Percentiles rank a stretch among this genome's conserved stretches.
These are phyloP conservation scores for Podila epicladia DNA, from an alignment of 192 early-diverging fungal species.

Conservation along the genomic window DNA sequence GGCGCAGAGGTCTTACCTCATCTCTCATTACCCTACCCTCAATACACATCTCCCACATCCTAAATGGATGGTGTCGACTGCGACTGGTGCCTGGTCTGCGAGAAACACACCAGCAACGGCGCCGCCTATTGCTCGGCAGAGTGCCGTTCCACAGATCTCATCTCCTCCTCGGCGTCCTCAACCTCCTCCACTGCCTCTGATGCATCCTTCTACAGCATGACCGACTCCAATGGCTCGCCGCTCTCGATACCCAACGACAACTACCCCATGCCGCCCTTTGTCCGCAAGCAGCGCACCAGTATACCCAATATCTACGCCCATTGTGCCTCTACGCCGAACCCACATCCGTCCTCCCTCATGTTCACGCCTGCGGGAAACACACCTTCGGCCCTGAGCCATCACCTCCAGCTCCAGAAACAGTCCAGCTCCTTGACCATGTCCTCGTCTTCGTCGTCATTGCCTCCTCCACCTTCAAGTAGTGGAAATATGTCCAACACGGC, in stretches of 20 bases:
- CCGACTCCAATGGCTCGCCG: constrained; percentile 6
- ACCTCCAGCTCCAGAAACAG: constrained; percentile 24
- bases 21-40: not conserved
- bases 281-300: constrained; percentile 48
- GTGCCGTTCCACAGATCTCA: constrained; percentile 44
- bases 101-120: constrained; percentile 39
- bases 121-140: constrained; percentile 46
- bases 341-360: constrained; percentile 8
- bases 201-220: constrained; percentile 24
- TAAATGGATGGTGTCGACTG: constrained; percentile 48
- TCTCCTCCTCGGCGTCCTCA: constrained; percentile 45
- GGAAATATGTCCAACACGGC: constrained; percentile 19
- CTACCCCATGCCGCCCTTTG: constrained; percentile 41
- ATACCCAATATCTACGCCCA: constrained; percentile 53
- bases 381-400: constrained; percentile 17
- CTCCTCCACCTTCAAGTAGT: not conserved
- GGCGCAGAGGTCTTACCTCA: not conserved
- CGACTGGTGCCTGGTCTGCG: constrained; percentile 54
- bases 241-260: constrained; percentile 17
- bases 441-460: not conserved
- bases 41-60: not conserved
- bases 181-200: constrained; percentile 23
- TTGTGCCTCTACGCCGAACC: constrained; percentile 38
- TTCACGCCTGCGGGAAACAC: constrained; percentile 5
- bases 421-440: not conserved